These are phyloP conservation scores for Penicillium atrosanguineum DNA, from an alignment of 495 filamentous ascomycete genomes.

Conservation along the genomic window DNA sequence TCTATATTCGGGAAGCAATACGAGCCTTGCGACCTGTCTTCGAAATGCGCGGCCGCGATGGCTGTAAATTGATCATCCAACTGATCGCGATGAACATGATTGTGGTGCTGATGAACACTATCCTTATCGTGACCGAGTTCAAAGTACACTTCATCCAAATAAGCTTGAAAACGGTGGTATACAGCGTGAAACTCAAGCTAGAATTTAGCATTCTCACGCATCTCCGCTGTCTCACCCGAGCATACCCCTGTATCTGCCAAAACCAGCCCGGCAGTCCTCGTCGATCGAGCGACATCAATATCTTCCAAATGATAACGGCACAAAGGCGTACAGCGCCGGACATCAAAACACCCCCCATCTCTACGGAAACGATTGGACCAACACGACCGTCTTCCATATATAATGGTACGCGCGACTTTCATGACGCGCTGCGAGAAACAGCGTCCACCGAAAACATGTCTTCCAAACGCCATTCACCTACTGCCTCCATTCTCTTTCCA, in stretches of 20 bases:
- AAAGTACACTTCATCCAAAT: constrained; percentile 43
- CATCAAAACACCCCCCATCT: background rate
- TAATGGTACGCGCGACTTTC: constrained; percentile 18
- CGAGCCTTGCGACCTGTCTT: constrained; percentile 19
- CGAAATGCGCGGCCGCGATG: constrained; percentile 29
- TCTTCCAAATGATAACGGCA: constrained; percentile 11
- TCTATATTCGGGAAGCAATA: constrained; percentile 54
- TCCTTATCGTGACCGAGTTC: constrained; percentile 51
- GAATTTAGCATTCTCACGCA: constrained; percentile 52
- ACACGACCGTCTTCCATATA: background rate
- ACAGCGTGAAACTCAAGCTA: constrained; percentile 61
- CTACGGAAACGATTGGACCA: background rate
- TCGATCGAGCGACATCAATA: constrained; percentile 17
- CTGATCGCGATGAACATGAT: constrained; percentile 52
- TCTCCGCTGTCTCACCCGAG: constrained; percentile 16
- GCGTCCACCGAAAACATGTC: constrained; percentile 6
- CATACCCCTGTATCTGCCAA: constrained; percentile 10
- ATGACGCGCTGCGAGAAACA: constrained; percentile 18
- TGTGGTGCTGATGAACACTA: constrained; percentile 48
- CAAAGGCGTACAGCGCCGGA: background rate
- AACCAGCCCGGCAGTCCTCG: background rate
- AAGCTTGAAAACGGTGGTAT: constrained; percentile 50
- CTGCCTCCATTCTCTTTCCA: background rate
- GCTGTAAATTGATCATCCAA: constrained; percentile 40
- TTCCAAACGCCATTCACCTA: background rate